phyloP scores from a whole-genome alignment of 257 asterid species.

The Parsonsia alboflavescens region DNA sequence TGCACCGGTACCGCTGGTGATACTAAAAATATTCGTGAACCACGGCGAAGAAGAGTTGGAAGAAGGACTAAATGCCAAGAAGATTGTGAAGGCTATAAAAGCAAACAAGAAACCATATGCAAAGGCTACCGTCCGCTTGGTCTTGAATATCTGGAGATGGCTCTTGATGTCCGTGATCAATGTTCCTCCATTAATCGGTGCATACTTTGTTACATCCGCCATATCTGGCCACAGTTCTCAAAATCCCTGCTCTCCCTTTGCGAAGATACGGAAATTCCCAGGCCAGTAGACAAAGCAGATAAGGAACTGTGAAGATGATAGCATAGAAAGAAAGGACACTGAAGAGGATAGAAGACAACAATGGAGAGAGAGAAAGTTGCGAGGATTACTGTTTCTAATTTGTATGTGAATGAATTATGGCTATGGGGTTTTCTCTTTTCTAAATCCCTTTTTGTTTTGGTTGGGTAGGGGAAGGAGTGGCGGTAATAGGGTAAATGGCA shows the following conservation, averaged over 20 bases:
- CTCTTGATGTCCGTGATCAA: constrained; percentile 51
- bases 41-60: constrained; percentile 62
- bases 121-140: constrained; percentile 38
- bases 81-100: constrained; percentile 62
- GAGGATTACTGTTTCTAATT: too few species aligned
- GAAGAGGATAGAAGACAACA: background rate
- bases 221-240: constrained; percentile 22
- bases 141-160: constrained; percentile 38
- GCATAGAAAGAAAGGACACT: background rate
- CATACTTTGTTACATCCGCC: constrained; percentile 60
- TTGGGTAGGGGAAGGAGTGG: too few species aligned
- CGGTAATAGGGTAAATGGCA: too few species aligned
- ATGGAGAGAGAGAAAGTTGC: constrained; percentile 10
- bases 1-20: background rate
- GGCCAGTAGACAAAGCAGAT: background rate
- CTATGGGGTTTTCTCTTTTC: background rate
- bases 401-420: background rate
- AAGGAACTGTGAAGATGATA: background rate
- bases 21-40: constrained; percentile 38
- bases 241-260: background rate
- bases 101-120: constrained; percentile 48
- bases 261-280: background rate
- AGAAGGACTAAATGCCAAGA: constrained; percentile 70
- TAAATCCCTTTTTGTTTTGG: background rate
- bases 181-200: constrained; percentile 47